Conservation (phyloP, 2,329 filamentous ascomycete species). For the Alternaria infectoria region DNA sequence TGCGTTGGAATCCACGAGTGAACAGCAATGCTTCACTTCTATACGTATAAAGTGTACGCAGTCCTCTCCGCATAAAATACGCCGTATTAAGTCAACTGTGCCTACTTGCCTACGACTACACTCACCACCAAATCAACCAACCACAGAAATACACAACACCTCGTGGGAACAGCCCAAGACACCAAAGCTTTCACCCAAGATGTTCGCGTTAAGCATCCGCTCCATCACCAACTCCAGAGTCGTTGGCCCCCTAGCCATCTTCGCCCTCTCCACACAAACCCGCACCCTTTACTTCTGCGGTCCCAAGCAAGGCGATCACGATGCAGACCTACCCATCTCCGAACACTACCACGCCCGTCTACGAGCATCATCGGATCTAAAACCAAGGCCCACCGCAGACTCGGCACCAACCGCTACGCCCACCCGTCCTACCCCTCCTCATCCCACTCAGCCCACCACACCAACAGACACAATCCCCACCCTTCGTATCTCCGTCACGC, state of each 20-base stretch:
- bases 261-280: background rate
- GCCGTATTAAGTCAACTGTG: background rate
- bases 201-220: background rate
- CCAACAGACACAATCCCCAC: background rate
- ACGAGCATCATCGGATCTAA: background rate
- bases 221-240: background rate
- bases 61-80: background rate
- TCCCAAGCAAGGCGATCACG: background rate
- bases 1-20: background rate
- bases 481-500: background rate
- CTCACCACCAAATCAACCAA: background rate
- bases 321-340: background rate
- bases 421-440: background rate
- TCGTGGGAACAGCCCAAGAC: background rate
- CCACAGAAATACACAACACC: background rate
- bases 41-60: background rate
- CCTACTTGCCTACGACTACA: background rate
- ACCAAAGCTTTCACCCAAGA: background rate
- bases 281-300: conserved; percentile 4
- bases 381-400: background rate
- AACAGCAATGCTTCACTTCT: background rate
- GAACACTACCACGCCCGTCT: background rate
- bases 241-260: background rate
- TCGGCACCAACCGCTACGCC: background rate
- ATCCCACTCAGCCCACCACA: background rate